These are phyloP conservation scores for Asparagopsis taxiformis DNA, from an alignment of 31 red algal genomes.

Conservation along the genomic window DNA sequence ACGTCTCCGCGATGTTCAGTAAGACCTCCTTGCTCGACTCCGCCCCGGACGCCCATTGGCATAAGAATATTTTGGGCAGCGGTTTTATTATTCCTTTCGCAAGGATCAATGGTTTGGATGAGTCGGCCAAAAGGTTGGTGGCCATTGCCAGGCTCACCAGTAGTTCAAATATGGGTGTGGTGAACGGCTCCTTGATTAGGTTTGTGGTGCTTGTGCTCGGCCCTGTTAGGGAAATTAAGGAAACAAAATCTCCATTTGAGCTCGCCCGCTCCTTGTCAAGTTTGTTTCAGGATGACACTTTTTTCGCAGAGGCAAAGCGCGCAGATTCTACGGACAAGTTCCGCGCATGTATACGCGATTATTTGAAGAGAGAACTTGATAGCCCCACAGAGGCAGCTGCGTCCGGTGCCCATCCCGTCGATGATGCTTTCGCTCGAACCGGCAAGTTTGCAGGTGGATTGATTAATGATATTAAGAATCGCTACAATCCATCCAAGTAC, in stretches of 20 bases:
- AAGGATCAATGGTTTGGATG: slow-evolving; percentile 42
- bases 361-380: slow-evolving; percentile 57
- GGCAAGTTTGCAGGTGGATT: slow-evolving; percentile 79
- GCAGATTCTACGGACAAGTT: slow-evolving; percentile 38
- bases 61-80: slow-evolving; percentile 62
- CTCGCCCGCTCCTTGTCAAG: slow-evolving; percentile 71
- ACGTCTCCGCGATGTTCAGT: not conserved
- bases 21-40: not conserved
- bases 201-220: slow-evolving; percentile 82
- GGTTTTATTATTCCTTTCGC: slow-evolving; percentile 79
- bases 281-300: slow-evolving; percentile 84
- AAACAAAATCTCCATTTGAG: slow-evolving; percentile 76
- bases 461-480: slow-evolving; percentile 54
- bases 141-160: slow-evolving; percentile 74
- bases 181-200: slow-evolving; percentile 80
- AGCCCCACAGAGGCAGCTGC: not conserved
- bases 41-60: slow-evolving; percentile 41
- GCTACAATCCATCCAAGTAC: slow-evolving; percentile 57
- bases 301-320: slow-evolving; percentile 69
- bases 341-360: slow-evolving; percentile 61
- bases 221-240: slow-evolving; percentile 55
- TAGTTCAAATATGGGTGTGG: slow-evolving; percentile 78
- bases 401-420: not conserved
- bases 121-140: slow-evolving; percentile 28
- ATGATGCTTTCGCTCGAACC: slow-evolving; percentile 55